Conservation (phyloP, 2,329 filamentous ascomycete species). For the Bipolaris gigantea region DNA sequence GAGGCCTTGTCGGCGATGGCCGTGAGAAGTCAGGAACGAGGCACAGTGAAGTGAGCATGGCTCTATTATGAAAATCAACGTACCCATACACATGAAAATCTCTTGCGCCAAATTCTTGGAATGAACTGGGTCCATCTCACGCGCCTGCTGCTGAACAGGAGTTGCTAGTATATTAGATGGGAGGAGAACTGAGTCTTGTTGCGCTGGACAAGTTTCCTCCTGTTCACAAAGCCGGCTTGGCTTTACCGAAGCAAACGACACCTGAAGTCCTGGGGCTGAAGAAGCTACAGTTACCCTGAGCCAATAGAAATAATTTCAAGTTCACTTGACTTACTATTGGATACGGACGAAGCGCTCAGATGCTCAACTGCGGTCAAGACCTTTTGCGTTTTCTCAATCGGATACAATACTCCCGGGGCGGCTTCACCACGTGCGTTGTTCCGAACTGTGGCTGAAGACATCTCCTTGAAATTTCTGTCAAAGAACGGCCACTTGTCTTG, state of each 20-base stretch:
- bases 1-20: not conserved
- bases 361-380: not conserved
- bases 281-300: not conserved
- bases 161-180: not conserved
- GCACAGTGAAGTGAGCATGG: not conserved
- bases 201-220: slow-evolving; percentile 1
- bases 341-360: not conserved
- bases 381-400: slow-evolving; percentile 1
- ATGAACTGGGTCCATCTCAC: not conserved
- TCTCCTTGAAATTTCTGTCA: slow-evolving; percentile 25
- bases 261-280: slow-evolving; percentile 1
- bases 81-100: not conserved
- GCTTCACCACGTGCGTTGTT: slow-evolving; percentile 23
- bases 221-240: not conserved
- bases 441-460: slow-evolving; percentile 23
- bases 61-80: not conserved
- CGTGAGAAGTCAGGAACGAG: not conserved
- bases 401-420: slow-evolving; percentile 13
- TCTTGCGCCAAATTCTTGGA: not conserved
- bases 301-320: not conserved
- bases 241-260: slow-evolving; percentile 3
- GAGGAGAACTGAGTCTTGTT: slow-evolving; percentile 2
- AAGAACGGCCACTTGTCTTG: slow-evolving; percentile 42
- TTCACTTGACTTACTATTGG: not conserved
- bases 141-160: not conserved